phyloP scores from a whole-genome alignment of 768 basidiomycete species.

The Agrocybe praecox region DNA sequence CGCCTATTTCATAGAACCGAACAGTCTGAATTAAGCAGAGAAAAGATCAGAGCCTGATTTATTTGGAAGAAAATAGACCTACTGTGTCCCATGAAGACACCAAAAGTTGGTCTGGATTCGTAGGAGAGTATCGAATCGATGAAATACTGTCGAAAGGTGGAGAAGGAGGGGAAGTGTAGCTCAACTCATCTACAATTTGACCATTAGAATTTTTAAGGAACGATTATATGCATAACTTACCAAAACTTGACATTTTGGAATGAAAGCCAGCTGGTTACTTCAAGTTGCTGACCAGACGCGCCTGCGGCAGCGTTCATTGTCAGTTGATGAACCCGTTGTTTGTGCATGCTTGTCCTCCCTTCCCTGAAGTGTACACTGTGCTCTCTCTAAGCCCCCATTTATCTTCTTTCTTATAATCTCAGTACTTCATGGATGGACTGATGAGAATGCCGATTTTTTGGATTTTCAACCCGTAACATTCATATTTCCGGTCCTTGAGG shows the following conservation, averaged over 20 bases:
- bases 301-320: no score
- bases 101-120: conserved; percentile 75
- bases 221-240: neutral
- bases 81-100: conserved; percentile 92
- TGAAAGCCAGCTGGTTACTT: neutral
- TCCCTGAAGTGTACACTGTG: no score
- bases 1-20: conserved; percentile 58
- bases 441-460: no score
- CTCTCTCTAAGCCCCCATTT: no score
- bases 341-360: neutral
- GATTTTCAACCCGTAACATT: no score
- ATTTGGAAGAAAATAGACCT: conserved; percentile 15
- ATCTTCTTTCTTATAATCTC: no score
- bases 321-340: neutral
- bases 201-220: neutral
- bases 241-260: conserved; percentile 11
- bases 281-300: neutral
- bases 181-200: conserved; percentile 22
- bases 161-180: conserved; percentile 35
- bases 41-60: neutral
- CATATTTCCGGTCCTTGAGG: no score
- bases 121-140: conserved; percentile 78
- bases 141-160: conserved; percentile 89
- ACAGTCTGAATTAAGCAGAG: conserved; percentile 29
- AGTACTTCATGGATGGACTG: no score